These are phyloP conservation scores for Seiridium cupressi DNA, from an alignment of 2,329 filamentous ascomycete genomes.

Conservation along the genomic window DNA sequence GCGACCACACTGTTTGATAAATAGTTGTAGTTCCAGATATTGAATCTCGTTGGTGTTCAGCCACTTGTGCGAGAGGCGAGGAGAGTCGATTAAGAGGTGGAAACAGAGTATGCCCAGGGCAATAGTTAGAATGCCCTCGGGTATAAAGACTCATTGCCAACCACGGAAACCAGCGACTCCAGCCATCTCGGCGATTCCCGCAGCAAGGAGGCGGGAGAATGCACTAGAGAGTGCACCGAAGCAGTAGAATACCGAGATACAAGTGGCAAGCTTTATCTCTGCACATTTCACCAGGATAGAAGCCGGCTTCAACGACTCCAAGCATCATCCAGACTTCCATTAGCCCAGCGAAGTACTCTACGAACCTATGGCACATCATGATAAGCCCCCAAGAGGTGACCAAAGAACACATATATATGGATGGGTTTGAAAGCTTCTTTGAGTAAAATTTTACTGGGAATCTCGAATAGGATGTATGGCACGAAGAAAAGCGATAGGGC, in stretches of 20 bases:
- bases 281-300: slow-evolving; percentile 31
- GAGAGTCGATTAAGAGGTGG: slow-evolving; percentile 27
- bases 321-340: slow-evolving; percentile 27
- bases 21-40: slow-evolving; percentile 31
- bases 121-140: slow-evolving; percentile 57
- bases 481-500: slow-evolving; percentile 53
- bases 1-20: slow-evolving; percentile 15
- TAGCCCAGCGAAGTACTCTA: slow-evolving; percentile 25
- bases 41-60: slow-evolving; percentile 32
- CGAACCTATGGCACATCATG: slow-evolving; percentile 24
- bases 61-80: slow-evolving; percentile 27
- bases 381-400: slow-evolving; percentile 47
- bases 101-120: slow-evolving; percentile 57
- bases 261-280: slow-evolving; percentile 18
- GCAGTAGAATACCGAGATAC: slow-evolving; percentile 28
- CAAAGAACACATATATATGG: slow-evolving; percentile 62
- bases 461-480: slow-evolving; percentile 60
- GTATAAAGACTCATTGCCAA: slow-evolving; percentile 46
- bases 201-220: slow-evolving; percentile 49
- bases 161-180: slow-evolving; percentile 43
- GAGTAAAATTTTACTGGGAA: slow-evolving; percentile 62
- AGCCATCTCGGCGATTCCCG: slow-evolving; percentile 43
- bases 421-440: slow-evolving; percentile 58
- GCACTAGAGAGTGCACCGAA: slow-evolving; percentile 63
- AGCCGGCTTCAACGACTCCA: slow-evolving; percentile 29